Evolutionary conservation across 257 asterid species (phyloP).

Genomic region (Solanum dulcamara): DNA sequence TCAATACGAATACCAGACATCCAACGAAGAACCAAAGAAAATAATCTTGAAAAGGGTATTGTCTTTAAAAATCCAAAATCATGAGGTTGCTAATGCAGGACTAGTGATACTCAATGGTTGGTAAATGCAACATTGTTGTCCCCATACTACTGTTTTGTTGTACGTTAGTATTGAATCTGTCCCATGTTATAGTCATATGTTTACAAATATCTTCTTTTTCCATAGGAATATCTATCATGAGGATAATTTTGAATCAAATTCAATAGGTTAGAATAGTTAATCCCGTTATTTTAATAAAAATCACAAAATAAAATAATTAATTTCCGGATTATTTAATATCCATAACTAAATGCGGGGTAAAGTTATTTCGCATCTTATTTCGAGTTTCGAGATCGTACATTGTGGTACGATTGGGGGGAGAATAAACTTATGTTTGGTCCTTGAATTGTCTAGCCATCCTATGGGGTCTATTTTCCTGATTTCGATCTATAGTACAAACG

Average conservation of each 20-base stretch:
- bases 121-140: background rate
- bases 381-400: no score
- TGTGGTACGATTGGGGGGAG: no score
- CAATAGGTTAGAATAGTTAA: no score
- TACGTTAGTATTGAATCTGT: background rate
- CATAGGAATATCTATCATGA: background rate
- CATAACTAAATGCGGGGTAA: no score
- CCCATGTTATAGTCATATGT: background rate
- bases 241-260: no score
- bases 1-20: background rate
- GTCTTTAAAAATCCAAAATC: background rate
- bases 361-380: background rate
- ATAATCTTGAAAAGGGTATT: background rate
- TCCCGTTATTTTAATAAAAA: no score
- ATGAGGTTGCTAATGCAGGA: background rate
- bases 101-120: background rate
- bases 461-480: no score
- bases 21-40: background rate
- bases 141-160: background rate
- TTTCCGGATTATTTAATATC: no score
- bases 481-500: no score
- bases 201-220: background rate
- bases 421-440: no score
- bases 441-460: no score
- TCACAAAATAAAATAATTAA: no score